Conservation (phyloP, 805 yeast species). For the Ogataea henricii region DNA sequence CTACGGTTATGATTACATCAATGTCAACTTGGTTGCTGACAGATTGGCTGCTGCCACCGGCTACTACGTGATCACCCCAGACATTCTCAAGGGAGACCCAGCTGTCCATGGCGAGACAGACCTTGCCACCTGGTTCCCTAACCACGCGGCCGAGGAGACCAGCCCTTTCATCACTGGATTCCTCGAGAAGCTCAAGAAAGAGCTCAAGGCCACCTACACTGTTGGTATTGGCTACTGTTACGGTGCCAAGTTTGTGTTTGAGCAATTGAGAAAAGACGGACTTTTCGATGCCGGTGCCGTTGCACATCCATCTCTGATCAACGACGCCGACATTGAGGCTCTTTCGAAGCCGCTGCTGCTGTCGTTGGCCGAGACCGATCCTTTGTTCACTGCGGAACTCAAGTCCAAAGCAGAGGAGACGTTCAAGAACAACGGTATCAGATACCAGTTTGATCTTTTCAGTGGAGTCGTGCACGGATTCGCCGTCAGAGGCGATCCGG, state of each 20-base stretch:
- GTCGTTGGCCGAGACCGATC: slow-evolving; percentile 74
- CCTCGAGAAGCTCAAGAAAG: slow-evolving; percentile 44
- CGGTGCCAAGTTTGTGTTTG: slow-evolving; percentile 74
- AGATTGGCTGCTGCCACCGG: slow-evolving; percentile 56
- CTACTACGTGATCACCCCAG: slow-evolving; percentile 74
- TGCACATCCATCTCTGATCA: slow-evolving; percentile 83
- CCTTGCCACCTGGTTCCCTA: slow-evolving; percentile 47
- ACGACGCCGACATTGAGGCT: slow-evolving; percentile 61
- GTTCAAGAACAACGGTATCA: slow-evolving; percentile 46
- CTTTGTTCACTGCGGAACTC: slow-evolving; percentile 60
- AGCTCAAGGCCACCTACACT: slow-evolving; percentile 48
- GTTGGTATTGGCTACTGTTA: slow-evolving; percentile 79
- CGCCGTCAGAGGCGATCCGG: slow-evolving; percentile 74
- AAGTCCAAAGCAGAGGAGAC: slow-evolving; percentile 63
- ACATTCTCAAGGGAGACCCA: slow-evolving; percentile 61
- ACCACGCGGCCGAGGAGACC: slow-evolving; percentile 43
- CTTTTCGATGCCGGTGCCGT: slow-evolving; percentile 59
- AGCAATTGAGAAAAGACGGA: slow-evolving; percentile 44
- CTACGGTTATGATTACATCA: slow-evolving; percentile 60
- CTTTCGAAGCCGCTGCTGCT: slow-evolving; percentile 65
- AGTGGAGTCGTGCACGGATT: slow-evolving; percentile 75
- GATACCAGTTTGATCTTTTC: slow-evolving; percentile 62
- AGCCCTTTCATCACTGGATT: slow-evolving; percentile 51
- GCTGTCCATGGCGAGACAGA: slow-evolving; percentile 33
- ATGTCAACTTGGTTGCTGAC: slow-evolving; percentile 65